Evolutionary conservation across 352 stramenopile genomes (phyloP).

Genomic region (Aphanomyces stellatus): DNA sequence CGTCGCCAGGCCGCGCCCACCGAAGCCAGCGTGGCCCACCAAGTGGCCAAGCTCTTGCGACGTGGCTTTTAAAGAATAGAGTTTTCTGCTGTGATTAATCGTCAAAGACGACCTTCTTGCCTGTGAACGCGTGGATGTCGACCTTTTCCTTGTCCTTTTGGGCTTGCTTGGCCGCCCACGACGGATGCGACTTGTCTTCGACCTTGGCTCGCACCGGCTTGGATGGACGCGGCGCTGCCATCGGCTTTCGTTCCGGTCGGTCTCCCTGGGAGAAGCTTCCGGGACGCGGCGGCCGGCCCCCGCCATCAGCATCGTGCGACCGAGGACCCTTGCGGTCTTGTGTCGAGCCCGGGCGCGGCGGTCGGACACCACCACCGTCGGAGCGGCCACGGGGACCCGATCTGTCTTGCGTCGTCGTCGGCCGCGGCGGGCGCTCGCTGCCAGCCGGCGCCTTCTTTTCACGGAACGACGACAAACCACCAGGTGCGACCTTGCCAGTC

Average conservation of each 20-base stretch:
- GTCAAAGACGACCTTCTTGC: conserved; percentile 80
- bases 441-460: conserved; percentile 9
- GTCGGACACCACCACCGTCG: neutral
- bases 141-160: conserved; percentile 77
- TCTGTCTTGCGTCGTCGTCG: neutral
- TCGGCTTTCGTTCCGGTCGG: neutral
- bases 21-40: conserved; percentile 74
- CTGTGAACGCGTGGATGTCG: conserved; percentile 51
- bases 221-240: neutral
- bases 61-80: conserved; percentile 37
- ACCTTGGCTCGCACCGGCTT: neutral
- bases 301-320: conserved; percentile 4
- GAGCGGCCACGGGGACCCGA: too few relatives aligned
- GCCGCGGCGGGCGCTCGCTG: neutral
- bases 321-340: conserved; percentile 23
- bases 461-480: conserved; percentile 31
- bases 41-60: conserved; percentile 75
- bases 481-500: conserved; percentile 26
- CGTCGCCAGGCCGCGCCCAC: conserved; percentile 74
- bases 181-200: conserved; percentile 22
- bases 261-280: neutral
- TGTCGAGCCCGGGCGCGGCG: neutral
- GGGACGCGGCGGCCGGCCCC: neutral
- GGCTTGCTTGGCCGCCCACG: conserved; percentile 72
- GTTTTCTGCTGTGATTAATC: conserved; percentile 23